Conservation (phyloP, 176 grass and related monocot species). For the Juncus effusus region DNA sequence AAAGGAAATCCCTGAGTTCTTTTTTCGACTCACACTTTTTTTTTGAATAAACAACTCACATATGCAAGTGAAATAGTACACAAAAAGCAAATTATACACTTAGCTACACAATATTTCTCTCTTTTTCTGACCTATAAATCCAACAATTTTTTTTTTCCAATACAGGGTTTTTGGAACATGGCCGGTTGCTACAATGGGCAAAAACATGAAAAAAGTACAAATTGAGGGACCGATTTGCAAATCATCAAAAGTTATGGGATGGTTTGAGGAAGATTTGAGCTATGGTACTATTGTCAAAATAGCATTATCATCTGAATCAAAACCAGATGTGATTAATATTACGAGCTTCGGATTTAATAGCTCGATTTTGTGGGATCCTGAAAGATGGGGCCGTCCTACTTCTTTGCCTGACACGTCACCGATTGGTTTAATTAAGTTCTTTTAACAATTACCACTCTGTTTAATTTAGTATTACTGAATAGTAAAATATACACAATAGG, state of each 20-base stretch:
- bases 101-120: neutral
- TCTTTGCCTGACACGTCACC: slow-evolving; percentile 37
- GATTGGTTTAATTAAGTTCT: slow-evolving; percentile 30
- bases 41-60: too few species aligned
- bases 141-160: neutral
- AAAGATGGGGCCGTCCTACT: slow-evolving; percentile 35
- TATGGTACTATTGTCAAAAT: neutral
- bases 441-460: too few species aligned
- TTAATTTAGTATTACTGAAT: too few species aligned
- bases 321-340: slow-evolving; percentile 12
- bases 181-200: slow-evolving; percentile 41
- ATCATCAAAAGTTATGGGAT: slow-evolving; percentile 41
- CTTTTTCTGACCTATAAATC: neutral
- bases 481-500: too few species aligned
- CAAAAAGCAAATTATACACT: neutral
- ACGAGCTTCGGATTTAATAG: slow-evolving; percentile 35
- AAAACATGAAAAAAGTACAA: slow-evolving; percentile 38
- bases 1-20: too few species aligned
- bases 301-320: neutral
- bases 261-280: slow-evolving; percentile 27
- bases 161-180: slow-evolving; percentile 44
- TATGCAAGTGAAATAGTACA: slow-evolving; percentile 10
- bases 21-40: slow-evolving; percentile 8
- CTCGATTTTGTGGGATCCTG: slow-evolving; percentile 36
- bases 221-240: slow-evolving; percentile 42